phyloP scores from a whole-genome alignment of 2,329 filamentous ascomycete genomes.

The Emericellopsis atlantica region DNA sequence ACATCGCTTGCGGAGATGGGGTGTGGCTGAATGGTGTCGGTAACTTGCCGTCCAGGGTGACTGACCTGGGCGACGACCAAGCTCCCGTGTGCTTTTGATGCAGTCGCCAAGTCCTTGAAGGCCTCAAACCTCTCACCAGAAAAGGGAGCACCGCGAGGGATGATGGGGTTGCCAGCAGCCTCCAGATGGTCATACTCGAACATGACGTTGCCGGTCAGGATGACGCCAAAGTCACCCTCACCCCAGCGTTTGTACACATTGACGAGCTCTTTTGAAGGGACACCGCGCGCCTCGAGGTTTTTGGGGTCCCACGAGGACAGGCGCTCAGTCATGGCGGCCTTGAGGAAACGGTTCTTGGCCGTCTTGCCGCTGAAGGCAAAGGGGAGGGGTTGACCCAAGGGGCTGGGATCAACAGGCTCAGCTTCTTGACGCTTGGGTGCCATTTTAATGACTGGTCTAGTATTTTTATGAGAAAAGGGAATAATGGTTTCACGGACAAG shows the following conservation, averaged over 20 bases:
- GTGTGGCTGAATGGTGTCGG: slow-evolving; percentile 15
- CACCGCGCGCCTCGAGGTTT: slow-evolving; percentile 32
- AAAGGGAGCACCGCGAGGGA: slow-evolving; percentile 37
- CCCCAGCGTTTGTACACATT: slow-evolving; percentile 49
- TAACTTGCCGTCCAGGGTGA: slow-evolving; percentile 47
- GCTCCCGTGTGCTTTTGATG: slow-evolving; percentile 42
- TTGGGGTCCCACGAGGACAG: slow-evolving; percentile 47
- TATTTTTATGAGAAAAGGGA: too few relatives aligned
- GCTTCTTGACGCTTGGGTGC: not conserved
- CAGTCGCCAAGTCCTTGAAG: slow-evolving; percentile 42
- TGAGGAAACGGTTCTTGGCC: slow-evolving; percentile 54
- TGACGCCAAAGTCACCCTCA: slow-evolving; percentile 39
- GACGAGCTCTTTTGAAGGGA: slow-evolving; percentile 25
- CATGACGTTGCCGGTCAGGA: slow-evolving; percentile 53
- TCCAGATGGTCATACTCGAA: slow-evolving; percentile 48
- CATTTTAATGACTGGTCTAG: not conserved
- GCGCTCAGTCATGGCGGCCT: slow-evolving; percentile 55
- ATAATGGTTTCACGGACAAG: too few relatives aligned
- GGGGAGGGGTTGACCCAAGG: slow-evolving; percentile 30
- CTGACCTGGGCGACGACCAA: slow-evolving; percentile 49
- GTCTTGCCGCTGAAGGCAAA: slow-evolving; percentile 39
- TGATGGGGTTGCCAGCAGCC: slow-evolving; percentile 43
- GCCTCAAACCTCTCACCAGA: slow-evolving; percentile 47
- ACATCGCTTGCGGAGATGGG: slow-evolving; percentile 28
- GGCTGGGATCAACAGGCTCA: slow-evolving; percentile 5